Evolutionary conservation across 805 yeast genomes (phyloP), one percentile per base, ranked within the genome.

Genomic region (Candida pini): DNA sequence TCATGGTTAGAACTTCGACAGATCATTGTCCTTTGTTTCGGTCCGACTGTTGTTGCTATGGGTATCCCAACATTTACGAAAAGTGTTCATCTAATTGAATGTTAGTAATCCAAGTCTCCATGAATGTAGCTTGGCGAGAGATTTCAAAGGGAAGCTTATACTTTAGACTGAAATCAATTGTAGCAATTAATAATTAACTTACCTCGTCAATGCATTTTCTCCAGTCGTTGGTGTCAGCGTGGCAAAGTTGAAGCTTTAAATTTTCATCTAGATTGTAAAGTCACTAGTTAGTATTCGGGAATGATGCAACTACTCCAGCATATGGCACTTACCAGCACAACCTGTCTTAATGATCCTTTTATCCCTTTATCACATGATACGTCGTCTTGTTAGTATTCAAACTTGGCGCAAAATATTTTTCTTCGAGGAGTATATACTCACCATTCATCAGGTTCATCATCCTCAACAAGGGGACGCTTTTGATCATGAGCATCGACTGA

Each of bases 211-310:
- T 54, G 44, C 94, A 83, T 48, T 76, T 60, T 35, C 94, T 61
- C 95, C 95, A 85, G 52, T 85, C 94, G 19, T 76, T 76, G 1
- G 79, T 80, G 39, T 83, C 94, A 4, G 87, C 88, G 51, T 81
- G 88, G 46, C 95, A 85, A 22, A 84, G 58, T 34, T 80, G 85
- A 21, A 85, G 60, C 12, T 74, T 74, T 51, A 78, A 57, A 48
- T 85, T 85, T 50, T 85, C 89, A 20, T 71, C 81, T 63, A 18
- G 5, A 14, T 25, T 24, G 14, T 5, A 18, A 18, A 23, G 21
- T 9, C 5, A 5, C 4, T 9, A 13, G 43, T 38, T 36, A 42
- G 47, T 24, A 35, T n/a, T 12, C 12, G 22, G 7, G 9, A 20
- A 20, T 26, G 16, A 18, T 26, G 7, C 7, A 12, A 6, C 6